Evolutionary conservation across 2,329 filamentous ascomycete species (phyloP).

Genomic region (Trichoderma oligosporum): DNA sequence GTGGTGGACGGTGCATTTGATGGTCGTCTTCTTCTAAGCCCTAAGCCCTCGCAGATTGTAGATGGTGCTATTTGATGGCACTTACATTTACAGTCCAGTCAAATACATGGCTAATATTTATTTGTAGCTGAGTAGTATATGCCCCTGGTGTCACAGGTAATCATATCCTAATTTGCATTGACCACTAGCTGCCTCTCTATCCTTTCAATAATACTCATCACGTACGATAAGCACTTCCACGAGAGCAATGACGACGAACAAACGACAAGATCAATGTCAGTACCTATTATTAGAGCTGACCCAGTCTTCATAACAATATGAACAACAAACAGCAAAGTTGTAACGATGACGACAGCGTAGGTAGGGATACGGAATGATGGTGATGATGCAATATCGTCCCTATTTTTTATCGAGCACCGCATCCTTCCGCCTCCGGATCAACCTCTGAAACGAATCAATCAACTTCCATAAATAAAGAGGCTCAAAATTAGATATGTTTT

Average conservation of each 20-base stretch:
- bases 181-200: background rate
- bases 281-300: too few relatives aligned
- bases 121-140: too few relatives aligned
- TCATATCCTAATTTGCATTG: background rate
- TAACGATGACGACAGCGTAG: background rate
- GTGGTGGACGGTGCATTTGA: background rate
- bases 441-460: background rate
- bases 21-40: background rate
- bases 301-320: background rate
- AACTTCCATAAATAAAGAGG: background rate
- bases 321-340: background rate
- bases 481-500: background rate
- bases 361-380: background rate
- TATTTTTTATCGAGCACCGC: background rate
- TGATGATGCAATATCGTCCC: conserved; percentile 3
- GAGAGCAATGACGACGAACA: background rate
- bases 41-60: too few relatives aligned
- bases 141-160: too few relatives aligned
- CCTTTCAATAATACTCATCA: background rate
- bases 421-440: background rate
- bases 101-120: too few relatives aligned
- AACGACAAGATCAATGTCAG: too few relatives aligned
- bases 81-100: too few relatives aligned
- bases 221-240: background rate
- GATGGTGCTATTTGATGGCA: too few relatives aligned